Conservation (phyloP, 2,329 filamentous ascomycete genomes). For the Fonsecaea pedrosoi region DNA sequence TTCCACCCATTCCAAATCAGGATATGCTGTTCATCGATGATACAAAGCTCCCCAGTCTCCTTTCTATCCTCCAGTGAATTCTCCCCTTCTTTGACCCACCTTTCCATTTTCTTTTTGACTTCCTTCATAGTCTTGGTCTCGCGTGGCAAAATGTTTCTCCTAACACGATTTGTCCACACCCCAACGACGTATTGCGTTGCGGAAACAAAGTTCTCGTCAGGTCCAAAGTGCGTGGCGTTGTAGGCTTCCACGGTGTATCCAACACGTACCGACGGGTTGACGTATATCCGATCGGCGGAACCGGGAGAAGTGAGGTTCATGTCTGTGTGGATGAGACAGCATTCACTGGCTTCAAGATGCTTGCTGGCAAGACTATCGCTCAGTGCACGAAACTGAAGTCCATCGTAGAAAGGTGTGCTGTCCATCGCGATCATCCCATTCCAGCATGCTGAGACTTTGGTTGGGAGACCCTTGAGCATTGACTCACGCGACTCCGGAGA, state of each 20-base stretch:
- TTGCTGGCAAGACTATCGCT: conserved; percentile 63
- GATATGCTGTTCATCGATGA: conserved; percentile 69
- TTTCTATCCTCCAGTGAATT: conserved; percentile 41
- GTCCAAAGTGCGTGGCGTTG: conserved; percentile 47
- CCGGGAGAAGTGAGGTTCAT: conserved; percentile 41
- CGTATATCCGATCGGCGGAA: conserved; percentile 45
- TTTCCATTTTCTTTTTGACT: conserved; percentile 49
- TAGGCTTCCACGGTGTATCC: conserved; percentile 47
- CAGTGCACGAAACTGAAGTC: conserved; percentile 68
- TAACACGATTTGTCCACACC: conserved; percentile 66
- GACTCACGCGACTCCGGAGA: conserved; percentile 58
- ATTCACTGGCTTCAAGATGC: conserved; percentile 75
- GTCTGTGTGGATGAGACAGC: conserved; percentile 65
- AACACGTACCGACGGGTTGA: conserved; percentile 51
- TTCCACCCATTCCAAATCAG: conserved; percentile 65
- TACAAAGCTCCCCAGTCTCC: conserved; percentile 59
- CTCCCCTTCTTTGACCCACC: conserved; percentile 35
- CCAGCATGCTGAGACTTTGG: conserved; percentile 70
- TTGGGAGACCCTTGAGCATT: conserved; percentile 59
- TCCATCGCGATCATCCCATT: conserved; percentile 64
- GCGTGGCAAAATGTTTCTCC: conserved; percentile 48
- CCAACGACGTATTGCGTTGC: conserved; percentile 59
- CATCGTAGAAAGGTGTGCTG: conserved; percentile 61
- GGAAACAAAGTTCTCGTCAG: conserved; percentile 54
- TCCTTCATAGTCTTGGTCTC: conserved; percentile 49